phyloP scores from a whole-genome alignment of 257 asterid genomes.

The Ophiorrhiza pumila region DNA sequence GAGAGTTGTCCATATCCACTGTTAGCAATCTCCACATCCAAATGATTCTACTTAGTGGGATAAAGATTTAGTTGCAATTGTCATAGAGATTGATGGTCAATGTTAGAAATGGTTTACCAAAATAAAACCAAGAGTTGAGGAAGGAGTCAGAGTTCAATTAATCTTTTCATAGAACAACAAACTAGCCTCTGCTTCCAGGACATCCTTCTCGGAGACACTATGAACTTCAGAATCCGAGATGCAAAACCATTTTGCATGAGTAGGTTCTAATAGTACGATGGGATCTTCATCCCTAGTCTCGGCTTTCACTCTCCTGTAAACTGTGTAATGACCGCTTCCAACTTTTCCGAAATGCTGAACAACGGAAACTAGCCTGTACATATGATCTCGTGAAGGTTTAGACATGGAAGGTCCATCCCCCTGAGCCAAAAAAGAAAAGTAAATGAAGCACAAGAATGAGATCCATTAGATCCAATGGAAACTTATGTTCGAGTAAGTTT shows the following conservation, averaged over 20 bases:
- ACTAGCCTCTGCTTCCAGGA: conserved; percentile 71
- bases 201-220: conserved; percentile 65
- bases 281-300: conserved; percentile 47
- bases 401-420: conserved; percentile 13
- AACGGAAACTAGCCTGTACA: conserved; percentile 66
- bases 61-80: too few species aligned
- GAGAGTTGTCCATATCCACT: neutral
- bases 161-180: conserved; percentile 80
- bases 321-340: conserved; percentile 83
- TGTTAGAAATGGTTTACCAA: neutral
- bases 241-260: conserved; percentile 68
- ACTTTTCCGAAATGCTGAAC: conserved; percentile 79
- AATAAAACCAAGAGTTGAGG: neutral
- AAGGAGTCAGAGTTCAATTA: neutral
- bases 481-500: too few species aligned
- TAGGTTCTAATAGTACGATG: conserved; percentile 43
- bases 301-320: conserved; percentile 62
- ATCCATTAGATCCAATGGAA: too few species aligned
- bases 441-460: neutral
- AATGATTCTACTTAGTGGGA: too few species aligned
- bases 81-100: neutral
- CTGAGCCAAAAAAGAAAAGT: conserved; percentile 26
- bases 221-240: conserved; percentile 76
- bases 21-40: neutral
- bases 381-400: conserved; percentile 21